These are phyloP conservation scores for Coemansia sp. DNA, from an alignment of 192 early-diverging fungal species.

Conservation along the genomic window DNA sequence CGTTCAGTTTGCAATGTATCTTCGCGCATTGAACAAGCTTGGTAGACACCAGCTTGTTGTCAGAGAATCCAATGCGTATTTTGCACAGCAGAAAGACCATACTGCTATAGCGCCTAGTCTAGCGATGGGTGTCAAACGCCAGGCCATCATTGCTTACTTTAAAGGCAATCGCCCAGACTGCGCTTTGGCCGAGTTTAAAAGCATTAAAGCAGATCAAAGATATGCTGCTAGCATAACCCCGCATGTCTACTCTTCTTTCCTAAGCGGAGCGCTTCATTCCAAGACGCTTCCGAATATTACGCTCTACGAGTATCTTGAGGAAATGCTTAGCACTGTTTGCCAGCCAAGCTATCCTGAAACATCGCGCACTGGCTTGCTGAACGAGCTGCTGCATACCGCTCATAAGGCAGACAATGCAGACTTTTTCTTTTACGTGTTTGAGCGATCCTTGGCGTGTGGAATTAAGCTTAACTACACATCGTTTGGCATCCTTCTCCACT, in stretches of 20 bases:
- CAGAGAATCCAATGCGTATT: constrained; percentile 13
- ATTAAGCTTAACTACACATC: constrained; percentile 32
- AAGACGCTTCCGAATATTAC: constrained; percentile 2
- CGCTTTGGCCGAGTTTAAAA: constrained; percentile 25
- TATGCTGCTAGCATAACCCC: constrained; percentile 16
- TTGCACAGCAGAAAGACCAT: not conserved
- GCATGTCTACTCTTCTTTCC: constrained; percentile 23
- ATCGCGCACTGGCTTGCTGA: constrained; percentile 32
- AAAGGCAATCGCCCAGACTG: constrained; percentile 22
- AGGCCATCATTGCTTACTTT: constrained; percentile 43
- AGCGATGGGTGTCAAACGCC: constrained; percentile 18
- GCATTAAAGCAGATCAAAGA: not conserved
- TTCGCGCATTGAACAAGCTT: constrained; percentile 46
- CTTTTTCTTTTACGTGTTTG: constrained; percentile 19
- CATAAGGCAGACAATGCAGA: constrained; percentile 10
- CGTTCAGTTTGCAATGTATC: constrained; percentile 29
- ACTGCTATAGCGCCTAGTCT: not conserved
- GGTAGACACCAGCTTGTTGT: constrained; percentile 23
- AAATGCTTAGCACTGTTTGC: constrained; percentile 21
- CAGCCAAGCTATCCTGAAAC: constrained; percentile 3
- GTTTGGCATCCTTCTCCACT: constrained; percentile 35
- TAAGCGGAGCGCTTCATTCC: constrained; percentile 21
- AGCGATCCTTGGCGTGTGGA: constrained; percentile 14
- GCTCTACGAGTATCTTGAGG: constrained; percentile 18
- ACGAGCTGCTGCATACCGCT: constrained; percentile 31